Base-by-base conservation (phyloP, 371 early-diverging fungal species). In the Mucor mucedo region DNA sequence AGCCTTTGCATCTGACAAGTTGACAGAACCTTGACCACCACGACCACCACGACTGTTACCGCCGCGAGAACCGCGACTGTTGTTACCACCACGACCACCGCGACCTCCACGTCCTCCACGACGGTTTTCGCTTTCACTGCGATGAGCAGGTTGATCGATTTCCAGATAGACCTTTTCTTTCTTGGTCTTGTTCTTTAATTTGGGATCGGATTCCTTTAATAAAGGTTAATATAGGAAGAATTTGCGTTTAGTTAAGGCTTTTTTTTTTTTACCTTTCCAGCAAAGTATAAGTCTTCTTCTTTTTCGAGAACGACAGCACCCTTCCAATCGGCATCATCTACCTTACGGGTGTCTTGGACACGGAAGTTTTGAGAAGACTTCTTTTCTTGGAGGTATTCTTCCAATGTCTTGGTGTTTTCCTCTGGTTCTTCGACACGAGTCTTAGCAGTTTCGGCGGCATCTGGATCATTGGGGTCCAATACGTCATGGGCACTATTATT, bases 281-380 rank as follows among this genome's bases (percentile, higher is more conserved):
- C 71, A 74, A 85, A 78, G 55, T 86, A 80, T n/a, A 35, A 29
- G 41, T 87, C 87, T 41, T 84, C 87, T 47, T 86, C 79, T 45
- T 90, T 91, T 63, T 87, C 73, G 48, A 92, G 79, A 38, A 84
- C 82, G 60, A 84, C 81, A 60, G 89, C 80, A 66, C 82, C 79
- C 79, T 90, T 91, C 93, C 92, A 93, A 70, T 93, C 68, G 28
- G 87, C 87, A 63, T 92, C 91, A 73, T 93, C 93, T 60, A 93
- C 84, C 62, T 84, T 79, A 69, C 95, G 88, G 52, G 40, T 63
- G 35, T 62, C 52, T n/a, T 55, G 44, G 10, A 59, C 65, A 39
- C 65, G 60, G 62, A 69, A 62, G 3, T 56, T 60, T 14, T 66
- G 60, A n/a, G 73, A 38, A 30, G 45, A 61, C 32, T 76, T 63